phyloP scores from a whole-genome alignment of 148 eudicot genomes.

The Chenopodium formosanum region DNA sequence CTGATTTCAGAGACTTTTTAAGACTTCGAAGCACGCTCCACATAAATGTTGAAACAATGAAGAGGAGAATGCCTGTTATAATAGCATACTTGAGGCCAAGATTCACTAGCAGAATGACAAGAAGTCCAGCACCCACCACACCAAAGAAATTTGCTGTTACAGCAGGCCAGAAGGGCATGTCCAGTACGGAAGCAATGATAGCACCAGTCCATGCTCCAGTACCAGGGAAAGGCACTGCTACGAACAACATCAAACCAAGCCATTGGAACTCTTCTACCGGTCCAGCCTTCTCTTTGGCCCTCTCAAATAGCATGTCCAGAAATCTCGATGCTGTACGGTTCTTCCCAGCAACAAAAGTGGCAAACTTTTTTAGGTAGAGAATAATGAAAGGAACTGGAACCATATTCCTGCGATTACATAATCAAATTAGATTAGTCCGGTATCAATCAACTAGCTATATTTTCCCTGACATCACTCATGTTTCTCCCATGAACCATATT shows the following conservation, averaged over 20 bases:
- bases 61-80: conserved; percentile 56
- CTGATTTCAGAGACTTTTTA: conserved; percentile 39
- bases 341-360: conserved; percentile 65
- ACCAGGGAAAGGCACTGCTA: conserved; percentile 95
- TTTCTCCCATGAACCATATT: not conserved
- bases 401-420: conserved; percentile 66
- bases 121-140: conserved; percentile 81
- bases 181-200: conserved; percentile 77
- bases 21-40: conserved; percentile 73
- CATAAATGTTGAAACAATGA: conserved; percentile 78
- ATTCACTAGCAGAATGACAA: conserved; percentile 85
- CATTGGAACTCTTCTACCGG: conserved; percentile 92
- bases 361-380: conserved; percentile 68
- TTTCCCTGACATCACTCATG: not conserved
- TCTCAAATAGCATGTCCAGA: conserved; percentile 60
- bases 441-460: conserved; percentile 2
- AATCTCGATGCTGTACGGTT: conserved; percentile 49
- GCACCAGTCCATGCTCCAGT: conserved; percentile 99
- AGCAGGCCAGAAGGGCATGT: conserved; percentile 89
- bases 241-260: conserved; percentile 95
- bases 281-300: conserved; percentile 74
- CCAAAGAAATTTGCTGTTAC: conserved; percentile 90
- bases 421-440: not conserved
- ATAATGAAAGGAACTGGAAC: conserved; percentile 88
- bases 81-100: conserved; percentile 86